Conservation (phyloP, 2,329 filamentous ascomycete species). For the Ophiostoma sp. region DNA sequence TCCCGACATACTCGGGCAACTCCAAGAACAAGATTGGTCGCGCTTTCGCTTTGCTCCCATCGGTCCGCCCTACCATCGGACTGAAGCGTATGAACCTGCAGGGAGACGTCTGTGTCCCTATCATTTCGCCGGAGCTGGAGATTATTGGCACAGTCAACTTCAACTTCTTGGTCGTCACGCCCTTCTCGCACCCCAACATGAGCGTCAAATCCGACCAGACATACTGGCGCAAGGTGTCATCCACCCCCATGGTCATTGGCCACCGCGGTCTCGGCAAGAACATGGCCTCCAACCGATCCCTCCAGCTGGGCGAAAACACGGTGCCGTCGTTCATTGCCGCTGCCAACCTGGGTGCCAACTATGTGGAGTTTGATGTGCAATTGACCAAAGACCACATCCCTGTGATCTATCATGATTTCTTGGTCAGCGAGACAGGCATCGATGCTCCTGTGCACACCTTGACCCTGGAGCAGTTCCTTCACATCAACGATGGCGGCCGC, state of each 20-base stretch:
- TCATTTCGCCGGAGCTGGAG: constrained; percentile 77
- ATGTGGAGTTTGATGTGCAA: constrained; percentile 81
- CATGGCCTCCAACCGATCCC: constrained; percentile 69
- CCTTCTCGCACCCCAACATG: constrained; percentile 91
- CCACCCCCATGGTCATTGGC: constrained; percentile 69
- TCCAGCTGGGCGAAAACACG: constrained; percentile 95
- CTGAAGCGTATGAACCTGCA: constrained; percentile 85
- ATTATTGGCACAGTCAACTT: constrained; percentile 95
- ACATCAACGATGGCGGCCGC: constrained; percentile 60
- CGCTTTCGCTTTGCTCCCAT: constrained; percentile 80
- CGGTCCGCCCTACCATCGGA: constrained; percentile 75
- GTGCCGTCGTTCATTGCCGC: constrained; percentile 93
- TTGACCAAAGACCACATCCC: constrained; percentile 98
- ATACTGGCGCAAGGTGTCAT: constrained; percentile 90
- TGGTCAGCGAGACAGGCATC: constrained; percentile 95
- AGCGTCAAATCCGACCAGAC: constrained; percentile 83
- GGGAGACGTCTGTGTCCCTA: constrained; percentile 86
- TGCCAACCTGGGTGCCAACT: constrained; percentile 79
- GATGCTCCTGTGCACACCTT: constrained; percentile 94
- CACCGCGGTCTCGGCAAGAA: constrained; percentile 85
- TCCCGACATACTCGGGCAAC: constrained; percentile 89
- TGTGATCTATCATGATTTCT: constrained; percentile 97
- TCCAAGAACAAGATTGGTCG: constrained; percentile 84
- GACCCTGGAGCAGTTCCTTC: constrained; percentile 90
- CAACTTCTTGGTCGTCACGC: constrained; percentile 92